Evolutionary conservation across 306 rosid species (phyloP).

Genomic region (Prosopis cineraria): DNA sequence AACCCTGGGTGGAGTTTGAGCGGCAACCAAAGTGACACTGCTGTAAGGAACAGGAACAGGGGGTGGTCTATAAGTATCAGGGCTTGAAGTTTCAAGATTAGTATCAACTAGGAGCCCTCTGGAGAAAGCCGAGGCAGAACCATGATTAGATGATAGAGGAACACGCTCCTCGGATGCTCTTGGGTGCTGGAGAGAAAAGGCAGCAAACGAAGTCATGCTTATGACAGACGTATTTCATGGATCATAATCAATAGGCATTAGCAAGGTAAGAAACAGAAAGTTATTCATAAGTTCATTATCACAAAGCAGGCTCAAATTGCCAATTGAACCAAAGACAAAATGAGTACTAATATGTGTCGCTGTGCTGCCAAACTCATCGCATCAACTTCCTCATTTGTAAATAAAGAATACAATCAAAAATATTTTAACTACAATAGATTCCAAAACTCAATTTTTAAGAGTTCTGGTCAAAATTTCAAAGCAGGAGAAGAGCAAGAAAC

Average conservation of each 20-base stretch:
- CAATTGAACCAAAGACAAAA: conserved; percentile 6
- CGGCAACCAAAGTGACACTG: conserved; percentile 50
- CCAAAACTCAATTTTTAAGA: neutral
- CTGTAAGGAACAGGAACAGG: conserved; percentile 85
- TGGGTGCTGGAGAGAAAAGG: conserved; percentile 68
- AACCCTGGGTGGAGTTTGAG: conserved; percentile 60
- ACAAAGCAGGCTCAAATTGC: conserved; percentile 14
- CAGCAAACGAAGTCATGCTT: conserved; percentile 23
- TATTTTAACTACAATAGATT: conserved; percentile 15
- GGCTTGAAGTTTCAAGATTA: conserved; percentile 83
- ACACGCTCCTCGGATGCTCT: conserved; percentile 78
- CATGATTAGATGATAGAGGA: conserved; percentile 72
- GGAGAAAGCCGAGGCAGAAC: conserved; percentile 56
- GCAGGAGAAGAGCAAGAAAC: conserved; percentile 19
- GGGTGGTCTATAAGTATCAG: conserved; percentile 88
- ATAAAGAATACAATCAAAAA: neutral
- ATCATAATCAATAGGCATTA: conserved; percentile 7
- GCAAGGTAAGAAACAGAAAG: neutral
- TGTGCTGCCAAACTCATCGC: conserved; percentile 9
- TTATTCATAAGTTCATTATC: conserved; percentile 10
- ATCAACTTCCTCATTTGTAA: neutral
- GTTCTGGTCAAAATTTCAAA: neutral
- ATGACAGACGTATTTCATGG: conserved; percentile 15
- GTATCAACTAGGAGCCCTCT: conserved; percentile 81
- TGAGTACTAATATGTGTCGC: neutral